A percentile compares a stretch with the other conserved stretches of the same genome.
These are phyloP conservation scores for Penicillium samsonianum DNA, from an alignment of 495 filamentous ascomycete genomes.

Conservation along the genomic window DNA sequence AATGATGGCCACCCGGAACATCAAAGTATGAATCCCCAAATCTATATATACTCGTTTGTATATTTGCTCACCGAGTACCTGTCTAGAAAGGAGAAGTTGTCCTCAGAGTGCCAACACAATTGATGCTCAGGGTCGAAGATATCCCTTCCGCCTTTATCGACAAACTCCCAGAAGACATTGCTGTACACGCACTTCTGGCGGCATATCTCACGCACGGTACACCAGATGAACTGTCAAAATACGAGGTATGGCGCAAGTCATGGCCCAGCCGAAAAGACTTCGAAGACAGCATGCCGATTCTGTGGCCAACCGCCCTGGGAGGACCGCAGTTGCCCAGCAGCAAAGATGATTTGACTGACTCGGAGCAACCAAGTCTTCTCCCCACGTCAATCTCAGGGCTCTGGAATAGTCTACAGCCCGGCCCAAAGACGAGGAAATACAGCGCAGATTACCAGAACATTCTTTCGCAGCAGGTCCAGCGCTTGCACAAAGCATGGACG, in stretches of 20 bases:
- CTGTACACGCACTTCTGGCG: conserved; percentile 71
- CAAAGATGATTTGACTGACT: background rate
- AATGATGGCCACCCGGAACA: conserved; percentile 63
- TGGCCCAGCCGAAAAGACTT: conserved; percentile 66
- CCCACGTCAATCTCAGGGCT: conserved; percentile 45
- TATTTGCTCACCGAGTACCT: background rate
- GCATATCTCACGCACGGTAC: conserved; percentile 60
- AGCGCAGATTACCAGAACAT: conserved; percentile 50
- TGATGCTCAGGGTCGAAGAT: conserved; percentile 61
- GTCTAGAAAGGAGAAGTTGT: conserved; percentile 53
- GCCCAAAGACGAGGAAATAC: conserved; percentile 27
- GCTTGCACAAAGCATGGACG: conserved; percentile 63
- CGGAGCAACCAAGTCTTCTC: conserved; percentile 23
- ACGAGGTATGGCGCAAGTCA: conserved; percentile 63
- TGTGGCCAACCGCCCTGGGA: conserved; percentile 56
- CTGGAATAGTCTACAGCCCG: conserved; percentile 36
- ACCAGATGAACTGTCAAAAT: conserved; percentile 33
- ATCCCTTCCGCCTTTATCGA: conserved; percentile 51
- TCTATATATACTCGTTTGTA: background rate
- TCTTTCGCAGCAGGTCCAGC: conserved; percentile 60
- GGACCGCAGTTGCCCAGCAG: conserved; percentile 27
- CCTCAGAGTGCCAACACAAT: conserved; percentile 61
- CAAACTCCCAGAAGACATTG: conserved; percentile 51
- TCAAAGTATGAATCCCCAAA: conserved; percentile 52
- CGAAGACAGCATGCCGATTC: conserved; percentile 62